Conservation (phyloP, 2,329 filamentous ascomycete species). For the Hortaea sp. region DNA sequence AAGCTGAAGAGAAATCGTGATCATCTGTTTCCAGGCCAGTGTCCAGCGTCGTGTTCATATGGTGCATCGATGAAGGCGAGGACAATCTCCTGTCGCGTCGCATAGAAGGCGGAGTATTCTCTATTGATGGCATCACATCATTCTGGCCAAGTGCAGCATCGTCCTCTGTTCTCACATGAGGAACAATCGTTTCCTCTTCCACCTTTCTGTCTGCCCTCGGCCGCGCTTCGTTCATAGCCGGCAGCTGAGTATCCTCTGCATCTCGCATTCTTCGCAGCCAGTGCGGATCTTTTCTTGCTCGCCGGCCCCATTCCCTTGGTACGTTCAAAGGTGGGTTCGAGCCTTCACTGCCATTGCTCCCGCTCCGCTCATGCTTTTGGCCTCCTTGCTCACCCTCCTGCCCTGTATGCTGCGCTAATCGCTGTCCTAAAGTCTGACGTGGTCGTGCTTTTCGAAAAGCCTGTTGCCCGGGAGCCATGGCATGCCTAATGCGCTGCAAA, state of each 20-base stretch:
- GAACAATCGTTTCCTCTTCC: constrained; percentile 14
- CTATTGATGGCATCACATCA: constrained; percentile 30
- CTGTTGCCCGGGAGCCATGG: constrained; percentile 19
- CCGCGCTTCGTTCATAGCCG: constrained; percentile 4
- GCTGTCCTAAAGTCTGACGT: constrained; percentile 21
- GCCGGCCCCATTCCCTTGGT: constrained; percentile 39
- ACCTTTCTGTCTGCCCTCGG: not conserved
- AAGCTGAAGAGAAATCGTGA: constrained; percentile 36
- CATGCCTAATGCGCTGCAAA: constrained; percentile 29
- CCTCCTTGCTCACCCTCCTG: not conserved
- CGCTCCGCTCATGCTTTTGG: constrained; percentile 11
- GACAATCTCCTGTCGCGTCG: constrained; percentile 9
- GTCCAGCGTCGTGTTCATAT: constrained; percentile 18
- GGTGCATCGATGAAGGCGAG: constrained; percentile 14
- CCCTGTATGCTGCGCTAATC: constrained; percentile 14
- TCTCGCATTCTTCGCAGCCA: constrained; percentile 30
- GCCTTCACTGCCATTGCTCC: constrained; percentile 25
- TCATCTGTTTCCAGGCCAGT: constrained; percentile 22
- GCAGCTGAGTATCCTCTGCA: constrained; percentile 14
- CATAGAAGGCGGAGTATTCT: constrained; percentile 33
- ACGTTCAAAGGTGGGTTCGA: constrained; percentile 35
- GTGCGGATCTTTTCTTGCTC: constrained; percentile 27
- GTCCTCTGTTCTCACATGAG: constrained; percentile 13
- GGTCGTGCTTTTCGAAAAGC: constrained; percentile 35
- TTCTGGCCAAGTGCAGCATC: constrained; percentile 25